Base-by-base conservation (phyloP, 352 stramenopile genomes). In the Saprolegnia diclina region DNA sequence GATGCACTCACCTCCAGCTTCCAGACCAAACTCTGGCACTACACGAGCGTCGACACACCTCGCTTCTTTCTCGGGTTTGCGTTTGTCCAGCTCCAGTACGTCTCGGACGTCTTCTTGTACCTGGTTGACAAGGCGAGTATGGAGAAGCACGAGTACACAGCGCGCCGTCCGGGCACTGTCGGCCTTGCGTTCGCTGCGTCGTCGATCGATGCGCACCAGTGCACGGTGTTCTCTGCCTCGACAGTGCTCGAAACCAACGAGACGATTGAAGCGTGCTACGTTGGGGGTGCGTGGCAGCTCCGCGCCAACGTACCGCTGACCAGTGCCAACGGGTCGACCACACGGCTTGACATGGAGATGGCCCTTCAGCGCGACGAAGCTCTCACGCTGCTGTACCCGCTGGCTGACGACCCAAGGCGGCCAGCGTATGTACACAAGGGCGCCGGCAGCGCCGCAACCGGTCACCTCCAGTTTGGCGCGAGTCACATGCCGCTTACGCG, bases 381-480 rank as follows among this genome's bases (percentile, higher is more conserved):
- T 7, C 62, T 83, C 21, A 66, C 63, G 14, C 52, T 83, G n/a
- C 45, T 81, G 40, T 81, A 75, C 50, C 77, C 77, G 5, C 59
- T 81, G 1, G 77, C 74, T 6, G 80, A 83, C 21, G 73, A 80
- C 57, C 70, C 67, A 1, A 65, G 80, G 22, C 77, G 77, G 14
- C 77, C 77, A 38, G 75, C 77, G 3, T 83, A 81, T 54, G 71
- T 80, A 16, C 77, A 83, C 61, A 83, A 83, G 56, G 76, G 56
- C 3, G 74, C 77, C 1, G 77, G 77, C 0, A 74, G 72, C 37
- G 61, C 65, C 13, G 76, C 78, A 24, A 24, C 16, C 10, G 77
- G 77, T 16, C 67, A 56, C 0, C 75, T 81, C 38, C 40, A 55
- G 11, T 69, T 83, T 21, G 74, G 74, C 18, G 48, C 21, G 62